Evolutionary conservation across 164 flowering plant species (phyloP).

Genomic region (Nymphaea colorata): DNA sequence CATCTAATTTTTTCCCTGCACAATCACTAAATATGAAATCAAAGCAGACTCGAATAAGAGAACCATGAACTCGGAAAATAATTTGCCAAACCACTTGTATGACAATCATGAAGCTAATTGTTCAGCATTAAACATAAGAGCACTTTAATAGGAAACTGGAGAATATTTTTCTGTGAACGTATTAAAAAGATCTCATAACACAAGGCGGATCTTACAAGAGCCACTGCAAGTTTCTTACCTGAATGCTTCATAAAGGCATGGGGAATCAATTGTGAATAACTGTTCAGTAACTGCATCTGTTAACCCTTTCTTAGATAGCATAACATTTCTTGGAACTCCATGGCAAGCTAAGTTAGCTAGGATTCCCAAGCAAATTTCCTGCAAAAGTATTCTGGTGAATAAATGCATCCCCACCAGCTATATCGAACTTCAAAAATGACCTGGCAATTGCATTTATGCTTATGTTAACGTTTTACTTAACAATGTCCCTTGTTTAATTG

Average conservation of each 20-base stretch:
- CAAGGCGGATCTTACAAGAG: no score
- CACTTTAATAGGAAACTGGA: no score
- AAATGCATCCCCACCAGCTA: neutral
- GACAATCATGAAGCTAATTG: no score
- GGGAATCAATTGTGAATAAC: constrained; percentile 65
- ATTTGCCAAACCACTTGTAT: no score
- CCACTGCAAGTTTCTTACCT: constrained; percentile 25
- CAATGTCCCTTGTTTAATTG: neutral
- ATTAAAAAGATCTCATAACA: no score
- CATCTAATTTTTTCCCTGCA: no score
- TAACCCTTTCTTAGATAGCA: constrained; percentile 42
- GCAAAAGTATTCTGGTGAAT: neutral
- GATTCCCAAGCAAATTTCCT: constrained; percentile 92
- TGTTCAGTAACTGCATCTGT: constrained; percentile 48
- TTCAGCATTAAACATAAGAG: no score
- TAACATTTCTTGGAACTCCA: constrained; percentile 41
- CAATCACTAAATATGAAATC: no score
- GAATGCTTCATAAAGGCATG: constrained; percentile 66
- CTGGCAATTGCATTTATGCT: neutral
- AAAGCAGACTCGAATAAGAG: no score
- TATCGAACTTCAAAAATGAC: neutral
- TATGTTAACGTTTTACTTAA: neutral
- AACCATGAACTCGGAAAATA: no score
- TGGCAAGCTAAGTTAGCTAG: constrained; percentile 91
- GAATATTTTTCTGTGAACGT: no score